phyloP scores from a whole-genome alignment of 1,284 basidiomycete genomes.

The Cystobasidium slooffiae region DNA sequence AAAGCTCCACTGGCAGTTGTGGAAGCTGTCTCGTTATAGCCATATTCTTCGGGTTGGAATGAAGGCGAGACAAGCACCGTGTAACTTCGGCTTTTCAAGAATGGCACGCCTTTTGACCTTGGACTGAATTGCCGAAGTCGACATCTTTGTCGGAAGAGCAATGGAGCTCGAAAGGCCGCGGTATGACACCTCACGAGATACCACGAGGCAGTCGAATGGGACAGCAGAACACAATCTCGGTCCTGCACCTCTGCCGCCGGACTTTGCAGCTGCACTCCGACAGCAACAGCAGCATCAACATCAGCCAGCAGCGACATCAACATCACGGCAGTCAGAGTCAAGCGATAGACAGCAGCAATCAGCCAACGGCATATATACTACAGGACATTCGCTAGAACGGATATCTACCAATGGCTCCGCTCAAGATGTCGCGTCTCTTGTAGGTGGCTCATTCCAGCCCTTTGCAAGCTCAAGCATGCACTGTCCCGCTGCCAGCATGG shows the following conservation, averaged over 20 bases:
- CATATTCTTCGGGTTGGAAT: not conserved
- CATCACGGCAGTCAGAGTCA: not conserved
- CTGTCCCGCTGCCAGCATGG: not conserved
- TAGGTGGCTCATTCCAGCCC: slow-evolving; percentile 8
- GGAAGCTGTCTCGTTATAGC: slow-evolving; percentile 6
- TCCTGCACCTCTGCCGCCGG: slow-evolving; percentile 39
- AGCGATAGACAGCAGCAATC: not conserved
- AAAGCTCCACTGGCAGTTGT: slow-evolving; percentile 20
- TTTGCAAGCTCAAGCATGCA: not conserved
- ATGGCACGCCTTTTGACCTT: too few species aligned
- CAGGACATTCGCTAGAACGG: not conserved
- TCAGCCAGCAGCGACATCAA: slow-evolving; percentile 2
- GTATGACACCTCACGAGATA: not conserved
- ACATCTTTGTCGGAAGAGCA: too few species aligned
- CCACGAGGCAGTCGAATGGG: not conserved
- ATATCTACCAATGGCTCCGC: not conserved
- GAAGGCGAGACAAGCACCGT: too few species aligned
- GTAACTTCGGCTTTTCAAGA: too few species aligned
- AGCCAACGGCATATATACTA: not conserved
- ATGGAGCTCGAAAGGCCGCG: slow-evolving; percentile 43
- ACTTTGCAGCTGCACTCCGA: slow-evolving; percentile 22
- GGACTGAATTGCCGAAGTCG: too few species aligned
- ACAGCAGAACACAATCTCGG: slow-evolving; percentile 8
- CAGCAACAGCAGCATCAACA: not conserved
- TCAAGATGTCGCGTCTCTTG: not conserved